These are phyloP conservation scores for Fusarium equiseti DNA, from an alignment of 2,329 filamentous ascomycete genomes.

Conservation along the genomic window DNA sequence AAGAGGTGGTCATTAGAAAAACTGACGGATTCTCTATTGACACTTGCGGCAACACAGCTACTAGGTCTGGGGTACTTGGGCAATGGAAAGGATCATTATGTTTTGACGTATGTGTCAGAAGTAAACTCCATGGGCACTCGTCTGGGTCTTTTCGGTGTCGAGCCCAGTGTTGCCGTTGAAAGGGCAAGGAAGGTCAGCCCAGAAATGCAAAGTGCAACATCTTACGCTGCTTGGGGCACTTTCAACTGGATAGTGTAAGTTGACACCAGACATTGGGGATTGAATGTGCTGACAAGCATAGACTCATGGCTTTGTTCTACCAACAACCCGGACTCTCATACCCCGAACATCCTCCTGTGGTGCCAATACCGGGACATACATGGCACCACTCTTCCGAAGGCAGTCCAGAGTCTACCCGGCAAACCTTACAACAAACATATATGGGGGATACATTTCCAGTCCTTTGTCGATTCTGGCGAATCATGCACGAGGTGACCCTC, in stretches of 20 bases:
- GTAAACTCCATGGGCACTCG: slow-evolving; percentile 49
- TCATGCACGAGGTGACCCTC: slow-evolving; percentile 51
- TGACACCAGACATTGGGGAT: neutral
- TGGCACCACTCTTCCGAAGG: slow-evolving; percentile 1
- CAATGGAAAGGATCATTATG: slow-evolving; percentile 52
- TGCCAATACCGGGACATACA: slow-evolving; percentile 35
- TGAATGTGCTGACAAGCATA: neutral
- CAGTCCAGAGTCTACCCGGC: neutral
- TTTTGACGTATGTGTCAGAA: slow-evolving; percentile 48
- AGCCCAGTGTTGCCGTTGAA: slow-evolving; percentile 8
- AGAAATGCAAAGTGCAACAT: slow-evolving; percentile 26
- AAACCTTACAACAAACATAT: slow-evolving; percentile 22
- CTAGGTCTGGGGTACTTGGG: slow-evolving; percentile 52
- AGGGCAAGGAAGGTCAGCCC: slow-evolving; percentile 14
- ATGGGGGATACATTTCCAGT: slow-evolving; percentile 49
- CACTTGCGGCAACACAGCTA: slow-evolving; percentile 51
- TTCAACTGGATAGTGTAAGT: slow-evolving; percentile 57
- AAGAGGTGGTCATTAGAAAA: slow-evolving; percentile 19
- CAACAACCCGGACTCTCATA: slow-evolving; percentile 46
- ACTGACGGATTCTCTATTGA: slow-evolving; percentile 28
- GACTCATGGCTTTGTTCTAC: slow-evolving; percentile 35
- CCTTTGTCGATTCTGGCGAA: slow-evolving; percentile 54
- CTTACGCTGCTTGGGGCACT: slow-evolving; percentile 48
- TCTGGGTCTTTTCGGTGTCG: slow-evolving; percentile 49
- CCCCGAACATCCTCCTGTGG: slow-evolving; percentile 37